Conservation (phyloP, 176 grass and related monocot species). For the Oryza nivara region DNA sequence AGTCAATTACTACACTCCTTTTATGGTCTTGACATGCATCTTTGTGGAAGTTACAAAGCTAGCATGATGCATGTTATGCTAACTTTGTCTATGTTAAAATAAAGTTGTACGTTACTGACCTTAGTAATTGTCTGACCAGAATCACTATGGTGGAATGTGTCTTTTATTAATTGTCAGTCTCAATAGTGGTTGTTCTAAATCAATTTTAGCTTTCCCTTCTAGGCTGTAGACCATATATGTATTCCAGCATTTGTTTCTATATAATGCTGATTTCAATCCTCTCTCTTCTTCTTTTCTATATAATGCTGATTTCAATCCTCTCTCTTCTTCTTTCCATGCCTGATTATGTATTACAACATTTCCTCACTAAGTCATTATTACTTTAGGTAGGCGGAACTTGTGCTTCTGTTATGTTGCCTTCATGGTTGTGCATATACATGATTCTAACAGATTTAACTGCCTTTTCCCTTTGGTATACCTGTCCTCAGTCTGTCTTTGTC, state of each 20-base stretch:
- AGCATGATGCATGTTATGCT: neutral
- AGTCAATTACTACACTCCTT: neutral
- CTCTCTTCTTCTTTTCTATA: neutral
- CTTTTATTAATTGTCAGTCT: neutral
- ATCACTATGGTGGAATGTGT: slow-evolving; percentile 1
- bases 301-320: neutral
- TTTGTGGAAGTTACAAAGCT: slow-evolving; percentile 5
- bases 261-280: neutral
- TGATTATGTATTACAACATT: slow-evolving; percentile 20
- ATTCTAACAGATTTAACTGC: neutral
- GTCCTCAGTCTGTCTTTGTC: neutral
- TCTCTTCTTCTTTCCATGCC: neutral
- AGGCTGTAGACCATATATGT: neutral
- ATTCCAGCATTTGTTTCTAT: neutral
- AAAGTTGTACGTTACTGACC: neutral
- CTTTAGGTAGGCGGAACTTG: neutral
- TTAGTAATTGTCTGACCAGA: neutral
- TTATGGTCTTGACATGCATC: neutral
- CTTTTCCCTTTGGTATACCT: neutral
- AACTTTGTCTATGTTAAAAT: neutral
- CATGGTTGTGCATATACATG: neutral
- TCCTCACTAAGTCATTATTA: neutral
- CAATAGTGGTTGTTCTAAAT: neutral
- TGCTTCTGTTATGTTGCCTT: neutral
- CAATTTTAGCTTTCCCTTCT: neutral